phyloP scores from a whole-genome alignment of 2,329 filamentous ascomycete genomes.

The Berkeleyomyces basicola region DNA sequence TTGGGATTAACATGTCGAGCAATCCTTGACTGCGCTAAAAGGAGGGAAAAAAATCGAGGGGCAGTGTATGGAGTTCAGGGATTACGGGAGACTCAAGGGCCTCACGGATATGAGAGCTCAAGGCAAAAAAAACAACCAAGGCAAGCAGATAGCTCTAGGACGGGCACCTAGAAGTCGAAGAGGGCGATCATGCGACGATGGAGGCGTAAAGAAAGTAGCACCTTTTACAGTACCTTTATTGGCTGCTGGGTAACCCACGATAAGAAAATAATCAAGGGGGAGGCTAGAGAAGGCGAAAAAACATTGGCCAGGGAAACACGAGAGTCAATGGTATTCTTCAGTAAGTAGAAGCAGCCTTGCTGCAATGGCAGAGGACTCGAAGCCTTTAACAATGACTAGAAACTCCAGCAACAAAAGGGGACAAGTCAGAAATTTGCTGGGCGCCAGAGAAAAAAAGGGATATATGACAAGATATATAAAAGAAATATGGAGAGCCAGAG shows the following conservation, averaged over 20 bases:
- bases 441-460: not conserved
- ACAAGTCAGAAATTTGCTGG: not conserved
- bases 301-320: not conserved
- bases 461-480: not conserved
- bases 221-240: not conserved
- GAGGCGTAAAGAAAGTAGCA: not conserved
- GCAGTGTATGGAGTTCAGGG: not conserved
- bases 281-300: not conserved
- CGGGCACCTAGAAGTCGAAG: not conserved
- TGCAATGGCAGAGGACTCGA: not conserved
- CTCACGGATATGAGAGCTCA: not conserved
- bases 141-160: no score
- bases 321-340: not conserved
- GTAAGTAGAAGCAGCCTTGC: not conserved
- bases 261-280: not conserved
- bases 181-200: no score
- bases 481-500: not conserved
- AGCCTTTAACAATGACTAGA: not conserved
- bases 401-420: not conserved
- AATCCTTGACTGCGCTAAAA: not conserved
- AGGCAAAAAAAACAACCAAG: not conserved
- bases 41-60: not conserved
- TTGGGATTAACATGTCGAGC: conserved; percentile 6
- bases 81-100: not conserved
- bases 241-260: not conserved